phyloP scores from a whole-genome alignment of 169 alveolate genomes.

The Perkinsus chesapeaki region DNA sequence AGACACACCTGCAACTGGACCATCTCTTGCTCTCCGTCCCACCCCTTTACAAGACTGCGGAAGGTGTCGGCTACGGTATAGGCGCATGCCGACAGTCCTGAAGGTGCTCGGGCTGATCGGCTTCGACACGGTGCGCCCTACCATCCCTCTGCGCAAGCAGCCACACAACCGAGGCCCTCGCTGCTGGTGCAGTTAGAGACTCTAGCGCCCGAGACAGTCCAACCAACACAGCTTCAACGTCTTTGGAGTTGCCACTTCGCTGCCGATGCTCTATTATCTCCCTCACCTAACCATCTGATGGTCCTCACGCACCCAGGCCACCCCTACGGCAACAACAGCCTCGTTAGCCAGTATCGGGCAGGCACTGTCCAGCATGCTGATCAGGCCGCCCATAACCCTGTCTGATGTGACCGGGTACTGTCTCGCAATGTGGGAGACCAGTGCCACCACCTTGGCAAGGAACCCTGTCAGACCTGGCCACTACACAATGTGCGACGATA shows the following conservation, averaged over 20 bases:
- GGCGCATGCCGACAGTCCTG: not conserved
- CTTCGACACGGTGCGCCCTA: too few species aligned
- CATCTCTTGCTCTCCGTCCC: not conserved
- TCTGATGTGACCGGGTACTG: not conserved
- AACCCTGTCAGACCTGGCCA: not conserved
- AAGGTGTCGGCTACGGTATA: not conserved
- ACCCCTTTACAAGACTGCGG: not conserved
- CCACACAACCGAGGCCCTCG: not conserved
- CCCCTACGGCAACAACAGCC: not conserved
- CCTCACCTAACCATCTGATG: not conserved
- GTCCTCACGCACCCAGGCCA: not conserved
- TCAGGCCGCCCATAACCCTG: not conserved
- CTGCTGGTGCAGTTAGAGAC: not conserved
- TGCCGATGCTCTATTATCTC: not conserved
- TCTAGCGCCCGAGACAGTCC: not conserved
- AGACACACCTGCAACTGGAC: not conserved
- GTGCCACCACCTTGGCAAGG: not conserved
- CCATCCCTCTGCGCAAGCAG: not conserved
- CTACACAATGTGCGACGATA: not conserved
- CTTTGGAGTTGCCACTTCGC: not conserved
- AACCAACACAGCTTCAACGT: not conserved
- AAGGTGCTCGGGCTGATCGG: not conserved
- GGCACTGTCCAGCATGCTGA: not conserved
- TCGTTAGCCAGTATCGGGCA: not conserved
- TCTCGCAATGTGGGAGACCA: not conserved